Conservation (phyloP, 2,329 filamentous ascomycete genomes). For the Venturia asperata region DNA sequence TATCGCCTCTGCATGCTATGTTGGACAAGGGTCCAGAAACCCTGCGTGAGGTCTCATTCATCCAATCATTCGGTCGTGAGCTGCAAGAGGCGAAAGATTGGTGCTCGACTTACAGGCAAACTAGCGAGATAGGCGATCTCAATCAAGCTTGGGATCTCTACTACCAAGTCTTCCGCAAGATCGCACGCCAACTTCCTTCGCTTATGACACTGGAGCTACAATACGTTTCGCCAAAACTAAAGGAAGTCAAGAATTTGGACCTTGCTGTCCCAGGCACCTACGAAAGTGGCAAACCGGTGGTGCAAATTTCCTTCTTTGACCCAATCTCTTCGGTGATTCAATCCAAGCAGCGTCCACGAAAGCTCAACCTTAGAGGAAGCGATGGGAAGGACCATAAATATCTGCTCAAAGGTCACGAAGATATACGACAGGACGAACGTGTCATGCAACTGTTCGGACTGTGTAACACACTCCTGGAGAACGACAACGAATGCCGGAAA, state of each 20-base stretch:
- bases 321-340: slow-evolving; percentile 85
- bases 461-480: slow-evolving; percentile 88
- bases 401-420: slow-evolving; percentile 95
- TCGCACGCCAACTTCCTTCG: slow-evolving; percentile 86
- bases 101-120: slow-evolving; percentile 85
- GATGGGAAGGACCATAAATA: slow-evolving; percentile 86
- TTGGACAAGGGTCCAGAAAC: slow-evolving; percentile 89
- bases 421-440: slow-evolving; percentile 96
- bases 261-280: slow-evolving; percentile 96
- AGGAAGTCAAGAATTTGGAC: slow-evolving; percentile 77
- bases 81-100: slow-evolving; percentile 91
- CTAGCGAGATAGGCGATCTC: slow-evolving; percentile 85
- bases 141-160: slow-evolving; percentile 99
- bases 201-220: slow-evolving; percentile 88
- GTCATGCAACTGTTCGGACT: slow-evolving; percentile 99
- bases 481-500: slow-evolving; percentile 95
- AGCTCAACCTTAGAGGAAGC: slow-evolving; percentile 79
- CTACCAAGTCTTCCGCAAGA: slow-evolving; percentile 95
- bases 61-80: slow-evolving; percentile 93
- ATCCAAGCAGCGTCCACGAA: slow-evolving; percentile 91
- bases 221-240: slow-evolving; percentile 91
- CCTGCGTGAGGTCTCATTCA: slow-evolving; percentile 90
- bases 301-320: slow-evolving; percentile 84
- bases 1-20: slow-evolving; percentile 85
- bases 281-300: slow-evolving; percentile 68